Conservation (phyloP, 2,329 filamentous ascomycete genomes). For the Incumbomyces lentus region DNA sequence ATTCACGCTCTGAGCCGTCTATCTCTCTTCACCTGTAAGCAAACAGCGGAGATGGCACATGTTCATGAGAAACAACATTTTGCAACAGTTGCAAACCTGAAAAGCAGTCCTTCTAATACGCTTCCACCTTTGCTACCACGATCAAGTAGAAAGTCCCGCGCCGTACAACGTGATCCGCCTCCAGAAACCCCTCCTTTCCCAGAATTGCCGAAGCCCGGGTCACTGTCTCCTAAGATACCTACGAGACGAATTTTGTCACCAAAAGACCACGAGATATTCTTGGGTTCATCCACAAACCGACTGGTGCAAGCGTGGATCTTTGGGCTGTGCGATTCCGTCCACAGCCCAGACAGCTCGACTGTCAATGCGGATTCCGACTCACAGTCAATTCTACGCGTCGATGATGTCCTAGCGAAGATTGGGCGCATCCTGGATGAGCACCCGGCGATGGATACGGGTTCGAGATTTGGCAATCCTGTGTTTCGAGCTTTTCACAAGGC, state of each 20-base stretch:
- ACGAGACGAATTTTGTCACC: slow-evolving; percentile 70
- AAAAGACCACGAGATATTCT: slow-evolving; percentile 71
- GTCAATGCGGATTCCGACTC: slow-evolving; percentile 52
- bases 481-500: slow-evolving; percentile 69
- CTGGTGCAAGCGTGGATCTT: slow-evolving; percentile 81
- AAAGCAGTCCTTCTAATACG: not conserved
- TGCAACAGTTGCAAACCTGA: not conserved
- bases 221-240: slow-evolving; percentile 55
- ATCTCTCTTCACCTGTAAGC: too few relatives aligned
- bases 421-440: slow-evolving; percentile 56
- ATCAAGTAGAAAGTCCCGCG: slow-evolving; percentile 25
- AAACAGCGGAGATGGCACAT: too few relatives aligned
- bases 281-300: slow-evolving; percentile 62
- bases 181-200: slow-evolving; percentile 68
- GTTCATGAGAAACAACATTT: not conserved
- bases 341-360: slow-evolving; percentile 55
- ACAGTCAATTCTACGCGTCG: slow-evolving; percentile 50
- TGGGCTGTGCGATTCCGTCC: slow-evolving; percentile 69
- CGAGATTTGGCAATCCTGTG: slow-evolving; percentile 86
- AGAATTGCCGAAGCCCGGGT: slow-evolving; percentile 51
- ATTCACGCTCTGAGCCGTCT: too few relatives aligned
- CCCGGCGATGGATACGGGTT: slow-evolving; percentile 79
- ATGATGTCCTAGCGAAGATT: slow-evolving; percentile 60
- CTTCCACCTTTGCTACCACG: slow-evolving; percentile 22
- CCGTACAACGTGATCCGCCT: slow-evolving; percentile 41